Conservation (phyloP, 441 rosid species). For the Hura crepitans region DNA sequence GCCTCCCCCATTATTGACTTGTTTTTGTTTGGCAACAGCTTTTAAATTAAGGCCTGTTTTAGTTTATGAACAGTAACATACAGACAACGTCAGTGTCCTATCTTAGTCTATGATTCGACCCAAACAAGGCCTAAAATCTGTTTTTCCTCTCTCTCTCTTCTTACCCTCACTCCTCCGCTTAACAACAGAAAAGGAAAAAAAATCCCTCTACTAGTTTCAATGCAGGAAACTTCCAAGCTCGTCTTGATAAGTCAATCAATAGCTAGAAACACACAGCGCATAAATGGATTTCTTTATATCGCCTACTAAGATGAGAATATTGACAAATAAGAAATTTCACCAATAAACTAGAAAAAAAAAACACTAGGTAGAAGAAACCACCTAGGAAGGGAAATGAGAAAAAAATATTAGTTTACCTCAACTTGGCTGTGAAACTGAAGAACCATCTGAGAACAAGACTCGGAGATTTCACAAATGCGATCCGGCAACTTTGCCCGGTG, state of each 20-base stretch:
- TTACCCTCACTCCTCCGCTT: background rate
- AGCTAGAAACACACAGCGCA: background rate
- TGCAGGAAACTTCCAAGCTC: slow-evolving; percentile 17
- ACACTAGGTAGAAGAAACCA: background rate
- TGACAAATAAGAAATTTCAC: no score
- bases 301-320: background rate
- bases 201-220: slow-evolving; percentile 9
- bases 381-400: slow-evolving; percentile 5
- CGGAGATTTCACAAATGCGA: slow-evolving; percentile 50
- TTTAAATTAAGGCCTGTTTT: background rate
- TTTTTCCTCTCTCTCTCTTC: no score
- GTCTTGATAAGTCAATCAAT: slow-evolving; percentile 20
- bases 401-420: slow-evolving; percentile 38
- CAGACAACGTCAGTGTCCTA: background rate
- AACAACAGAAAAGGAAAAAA: background rate
- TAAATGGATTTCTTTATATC: background rate
- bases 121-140: background rate
- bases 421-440: slow-evolving; percentile 54
- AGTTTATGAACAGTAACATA: background rate
- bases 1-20: slow-evolving; percentile 27
- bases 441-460: slow-evolving; percentile 62
- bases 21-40: slow-evolving; percentile 22
- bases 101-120: background rate
- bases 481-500: slow-evolving; percentile 38
- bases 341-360: background rate